phyloP scores from a whole-genome alignment of 768 basidiomycete species.

The Boletus reticulatus region DNA sequence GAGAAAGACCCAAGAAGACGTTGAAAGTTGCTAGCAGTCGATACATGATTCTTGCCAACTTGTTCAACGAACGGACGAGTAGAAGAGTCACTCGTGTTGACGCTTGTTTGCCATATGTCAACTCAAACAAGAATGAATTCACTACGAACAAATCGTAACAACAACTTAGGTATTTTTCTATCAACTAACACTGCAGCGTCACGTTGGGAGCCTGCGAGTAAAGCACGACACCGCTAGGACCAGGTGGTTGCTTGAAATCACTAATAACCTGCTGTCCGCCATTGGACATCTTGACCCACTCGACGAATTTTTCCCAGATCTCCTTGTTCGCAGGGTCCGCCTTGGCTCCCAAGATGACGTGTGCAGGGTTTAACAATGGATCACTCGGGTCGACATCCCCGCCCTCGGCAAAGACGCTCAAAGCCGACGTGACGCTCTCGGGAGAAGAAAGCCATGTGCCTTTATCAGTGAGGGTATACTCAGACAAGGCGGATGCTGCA shows the following conservation, averaged over 20 bases:
- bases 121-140: too few relatives aligned
- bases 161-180: not conserved
- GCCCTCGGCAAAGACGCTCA: constrained; percentile 43
- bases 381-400: constrained; percentile 37
- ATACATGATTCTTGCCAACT: constrained; percentile 10
- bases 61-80: not conserved
- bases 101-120: constrained; percentile 14
- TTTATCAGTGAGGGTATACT: constrained; percentile 54
- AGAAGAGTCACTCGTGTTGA: constrained; percentile 11
- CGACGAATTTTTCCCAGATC: constrained; percentile 39
- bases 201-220: constrained; percentile 24
- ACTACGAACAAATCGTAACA: too few relatives aligned
- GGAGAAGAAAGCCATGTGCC: constrained; percentile 49
- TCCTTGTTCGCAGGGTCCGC: constrained; percentile 24
- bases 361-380: constrained; percentile 48
- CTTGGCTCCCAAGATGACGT: constrained; percentile 38
- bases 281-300: constrained; percentile 39
- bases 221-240: constrained; percentile 23
- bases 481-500: constrained; percentile 45
- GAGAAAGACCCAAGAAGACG: constrained; percentile 36
- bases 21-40: constrained; percentile 20
- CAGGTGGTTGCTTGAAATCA: constrained; percentile 33
- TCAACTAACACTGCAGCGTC: not conserved
- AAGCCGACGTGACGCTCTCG: constrained; percentile 23
- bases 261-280: constrained; percentile 46